Percentiles rank a stretch among this genome's conserved stretches.
phyloP scores from a whole-genome alignment of 192 early-diverging fungal species.

The Chytriomyces sp. region DNA sequence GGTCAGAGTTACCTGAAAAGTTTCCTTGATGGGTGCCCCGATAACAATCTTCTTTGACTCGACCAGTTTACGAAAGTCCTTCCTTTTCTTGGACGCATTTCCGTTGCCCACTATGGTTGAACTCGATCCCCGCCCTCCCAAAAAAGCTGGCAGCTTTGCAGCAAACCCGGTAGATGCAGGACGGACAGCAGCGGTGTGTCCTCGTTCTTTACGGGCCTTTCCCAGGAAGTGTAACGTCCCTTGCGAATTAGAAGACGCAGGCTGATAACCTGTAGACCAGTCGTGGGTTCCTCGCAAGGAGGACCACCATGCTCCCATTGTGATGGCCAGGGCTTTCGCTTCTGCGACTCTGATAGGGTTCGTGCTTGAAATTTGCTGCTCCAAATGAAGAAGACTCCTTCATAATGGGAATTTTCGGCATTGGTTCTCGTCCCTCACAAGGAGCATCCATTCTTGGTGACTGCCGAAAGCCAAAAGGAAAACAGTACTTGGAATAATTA shows the following conservation, averaged over 20 bases:
- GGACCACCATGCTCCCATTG: slow-evolving; percentile 5
- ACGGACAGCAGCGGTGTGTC: neutral
- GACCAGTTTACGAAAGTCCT: slow-evolving; percentile 3
- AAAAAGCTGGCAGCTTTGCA: neutral
- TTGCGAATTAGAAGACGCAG: neutral
- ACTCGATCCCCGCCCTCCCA: neutral
- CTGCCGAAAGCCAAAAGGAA: neutral
- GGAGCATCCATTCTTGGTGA: neutral
- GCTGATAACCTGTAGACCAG: slow-evolving; percentile 13
- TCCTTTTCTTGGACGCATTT: neutral
- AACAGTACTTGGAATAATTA: neutral
- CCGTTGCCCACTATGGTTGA: neutral
- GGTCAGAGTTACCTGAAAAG: slow-evolving; percentile 9
- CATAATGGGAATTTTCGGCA: neutral
- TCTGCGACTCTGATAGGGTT: neutral
- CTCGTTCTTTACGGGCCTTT: neutral
- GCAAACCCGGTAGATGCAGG: neutral
- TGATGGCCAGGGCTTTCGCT: neutral
- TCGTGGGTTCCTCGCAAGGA: slow-evolving; percentile 4
- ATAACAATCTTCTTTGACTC: slow-evolving; percentile 20
- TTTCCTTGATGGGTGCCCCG: slow-evolving; percentile 7
- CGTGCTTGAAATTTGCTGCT: neutral
- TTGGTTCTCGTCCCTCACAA: neutral
- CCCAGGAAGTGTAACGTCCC: neutral
- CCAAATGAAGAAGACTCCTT: neutral